A percentile compares a stretch with the other conserved stretches of the same genome.
Conservation (phyloP, 2,329 filamentous ascomycete species). For the Colletotrichum sansevieriae region DNA sequence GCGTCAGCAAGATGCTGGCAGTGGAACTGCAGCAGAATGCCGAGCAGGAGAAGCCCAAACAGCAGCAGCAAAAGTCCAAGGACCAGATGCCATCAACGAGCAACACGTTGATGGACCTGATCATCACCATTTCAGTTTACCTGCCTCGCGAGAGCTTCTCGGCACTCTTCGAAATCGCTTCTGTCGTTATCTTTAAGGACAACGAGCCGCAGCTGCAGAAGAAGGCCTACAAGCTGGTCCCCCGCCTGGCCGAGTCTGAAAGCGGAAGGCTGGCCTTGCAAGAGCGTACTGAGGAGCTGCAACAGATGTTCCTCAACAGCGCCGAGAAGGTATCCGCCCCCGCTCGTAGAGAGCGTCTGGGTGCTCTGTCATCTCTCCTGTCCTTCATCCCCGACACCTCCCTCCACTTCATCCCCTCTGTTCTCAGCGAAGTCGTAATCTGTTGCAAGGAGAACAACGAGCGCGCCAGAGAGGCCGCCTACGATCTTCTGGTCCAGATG, state of each 20-base stretch:
- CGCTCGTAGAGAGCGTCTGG: constrained; percentile 85
- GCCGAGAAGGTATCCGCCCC: constrained; percentile 89
- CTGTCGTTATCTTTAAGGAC: constrained; percentile 83
- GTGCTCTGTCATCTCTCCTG: constrained; percentile 84
- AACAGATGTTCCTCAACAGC: constrained; percentile 82
- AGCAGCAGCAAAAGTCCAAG: constrained; percentile 65
- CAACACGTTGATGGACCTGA: constrained; percentile 95
- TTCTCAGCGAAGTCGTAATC: constrained; percentile 94
- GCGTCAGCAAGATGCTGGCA: constrained; percentile 87
- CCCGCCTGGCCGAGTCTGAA: constrained; percentile 85
- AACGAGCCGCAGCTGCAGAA: constrained; percentile 95
- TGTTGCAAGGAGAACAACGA: constrained; percentile 98
- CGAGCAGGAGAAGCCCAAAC: constrained; percentile 69
- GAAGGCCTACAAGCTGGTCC: constrained; percentile 98
- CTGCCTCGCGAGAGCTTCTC: constrained; percentile 88
- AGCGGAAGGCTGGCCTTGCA: constrained; percentile 81
- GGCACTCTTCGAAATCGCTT: constrained; percentile 87
- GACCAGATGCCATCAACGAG: constrained; percentile 90
- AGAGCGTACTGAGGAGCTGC: constrained; percentile 82
- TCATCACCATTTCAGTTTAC: constrained; percentile 96
- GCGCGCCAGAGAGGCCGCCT: constrained; percentile 88
- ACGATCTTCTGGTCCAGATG: constrained; percentile 90
- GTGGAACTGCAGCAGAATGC: constrained; percentile 70
- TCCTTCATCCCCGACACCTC: constrained; percentile 81
- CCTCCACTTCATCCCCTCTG: constrained; percentile 92